Conservation (phyloP, 805 yeast species). For the Lipomyces oligophaga region DNA sequence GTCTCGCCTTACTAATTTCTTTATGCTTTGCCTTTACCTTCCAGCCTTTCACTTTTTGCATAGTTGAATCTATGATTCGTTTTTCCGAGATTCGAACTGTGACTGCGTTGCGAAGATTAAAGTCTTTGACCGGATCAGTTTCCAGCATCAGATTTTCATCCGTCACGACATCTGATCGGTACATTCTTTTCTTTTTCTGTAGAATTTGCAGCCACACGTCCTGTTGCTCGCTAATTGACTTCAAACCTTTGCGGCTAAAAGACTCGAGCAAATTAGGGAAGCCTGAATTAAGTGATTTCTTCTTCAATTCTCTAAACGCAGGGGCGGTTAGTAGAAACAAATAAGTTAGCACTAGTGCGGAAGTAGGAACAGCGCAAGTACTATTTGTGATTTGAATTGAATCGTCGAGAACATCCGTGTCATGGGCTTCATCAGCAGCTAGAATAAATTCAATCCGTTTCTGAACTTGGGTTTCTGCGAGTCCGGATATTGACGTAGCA, state of each 20-base stretch:
- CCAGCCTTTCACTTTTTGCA: conserved; percentile 16
- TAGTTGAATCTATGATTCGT: conserved; percentile 14
- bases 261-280: too few species aligned
- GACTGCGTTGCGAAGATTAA: conserved; percentile 23
- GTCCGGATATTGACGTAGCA: conserved; percentile 41
- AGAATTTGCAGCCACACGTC: conserved; percentile 22
- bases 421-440: conserved; percentile 20
- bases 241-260: conserved; percentile 18
- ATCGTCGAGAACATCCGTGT: conserved; percentile 22
- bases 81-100: conserved; percentile 27
- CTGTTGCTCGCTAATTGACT: conserved; percentile 18
- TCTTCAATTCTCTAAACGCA: conserved; percentile 14
- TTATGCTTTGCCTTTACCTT: conserved; percentile 9
- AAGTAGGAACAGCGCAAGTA: conserved; percentile 16
- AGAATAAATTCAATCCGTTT: conserved; percentile 22
- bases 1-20: conserved; percentile 4
- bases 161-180: conserved; percentile 22
- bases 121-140: not conserved
- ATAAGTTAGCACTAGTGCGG: conserved; percentile 20
- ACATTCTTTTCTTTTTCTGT: conserved; percentile 8
- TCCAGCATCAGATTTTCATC: conserved; percentile 26
- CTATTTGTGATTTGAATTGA: conserved; percentile 16
- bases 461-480: conserved; percentile 17
- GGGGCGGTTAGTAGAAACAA: conserved; percentile 17
- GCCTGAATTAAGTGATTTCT: conserved; percentile 6